Percentiles rank a stretch among this genome's conserved stretches.
phyloP scores from a whole-genome alignment of 805 yeast species.

The Gaillardinia entomophila region DNA sequence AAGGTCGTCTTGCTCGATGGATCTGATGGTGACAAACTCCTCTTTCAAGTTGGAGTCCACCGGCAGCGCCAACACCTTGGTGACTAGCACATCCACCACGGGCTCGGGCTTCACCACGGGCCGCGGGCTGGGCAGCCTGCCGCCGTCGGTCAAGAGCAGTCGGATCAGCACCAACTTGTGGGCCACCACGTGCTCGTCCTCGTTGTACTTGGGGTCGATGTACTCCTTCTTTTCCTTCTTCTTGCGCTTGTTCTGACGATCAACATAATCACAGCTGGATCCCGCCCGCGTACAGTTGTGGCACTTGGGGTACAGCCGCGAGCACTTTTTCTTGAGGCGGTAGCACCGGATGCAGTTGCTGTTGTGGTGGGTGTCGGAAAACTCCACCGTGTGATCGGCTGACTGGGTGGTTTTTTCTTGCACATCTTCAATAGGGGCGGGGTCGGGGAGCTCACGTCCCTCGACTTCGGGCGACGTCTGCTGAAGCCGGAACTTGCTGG shows the following conservation, averaged over 20 bases:
- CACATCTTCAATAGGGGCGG: not conserved
- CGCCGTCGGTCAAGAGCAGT: slow-evolving; percentile 14
- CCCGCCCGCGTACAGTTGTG: slow-evolving; percentile 30
- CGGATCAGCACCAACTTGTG: slow-evolving; percentile 18
- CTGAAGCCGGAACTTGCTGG: slow-evolving; percentile 29
- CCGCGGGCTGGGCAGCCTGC: not conserved
- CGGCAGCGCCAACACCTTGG: not conserved
- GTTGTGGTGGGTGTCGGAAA: slow-evolving; percentile 23
- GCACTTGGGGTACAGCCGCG: slow-evolving; percentile 33
- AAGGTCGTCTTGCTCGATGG: slow-evolving; percentile 20
- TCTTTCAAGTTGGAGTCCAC: slow-evolving; percentile 11
- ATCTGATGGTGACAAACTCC: slow-evolving; percentile 31
- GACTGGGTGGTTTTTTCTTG: not conserved
- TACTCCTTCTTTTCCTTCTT: slow-evolving; percentile 1
- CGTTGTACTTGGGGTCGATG: not conserved
- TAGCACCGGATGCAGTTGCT: slow-evolving; percentile 37
- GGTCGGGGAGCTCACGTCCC: not conserved
- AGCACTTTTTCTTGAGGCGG: slow-evolving; percentile 37
- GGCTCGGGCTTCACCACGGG: not conserved
- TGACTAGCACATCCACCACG: slow-evolving; percentile 6
- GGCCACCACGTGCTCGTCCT: slow-evolving; percentile 5
- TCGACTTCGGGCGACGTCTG: slow-evolving; percentile 1
- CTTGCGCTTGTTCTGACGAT: slow-evolving; percentile 22
- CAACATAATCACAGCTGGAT: slow-evolving; percentile 31
- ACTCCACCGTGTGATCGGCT: slow-evolving; percentile 1